phyloP scores from a whole-genome alignment of 164 flowering plant species.

The Vitis rotundifolia region DNA sequence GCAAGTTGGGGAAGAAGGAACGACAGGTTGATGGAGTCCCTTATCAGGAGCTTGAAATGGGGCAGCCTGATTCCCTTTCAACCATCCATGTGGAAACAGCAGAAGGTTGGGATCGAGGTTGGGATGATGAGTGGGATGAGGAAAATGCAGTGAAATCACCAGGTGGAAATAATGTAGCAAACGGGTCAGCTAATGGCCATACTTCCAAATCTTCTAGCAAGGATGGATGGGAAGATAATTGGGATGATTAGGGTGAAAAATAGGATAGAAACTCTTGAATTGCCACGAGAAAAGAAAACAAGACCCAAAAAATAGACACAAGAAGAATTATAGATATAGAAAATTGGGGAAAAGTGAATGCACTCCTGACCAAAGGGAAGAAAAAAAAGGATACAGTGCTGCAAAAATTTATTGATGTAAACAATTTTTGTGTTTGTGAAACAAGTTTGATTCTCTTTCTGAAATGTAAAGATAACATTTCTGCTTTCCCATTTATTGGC shows the following conservation, averaged over 20 bases:
- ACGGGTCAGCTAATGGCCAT: slow-evolving; percentile 10
- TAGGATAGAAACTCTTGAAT: neutral
- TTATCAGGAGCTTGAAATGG: slow-evolving; percentile 61
- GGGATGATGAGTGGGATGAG: slow-evolving; percentile 4
- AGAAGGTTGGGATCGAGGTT: neutral
- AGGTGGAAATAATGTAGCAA: slow-evolving; percentile 3
- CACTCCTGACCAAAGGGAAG: too few species aligned
- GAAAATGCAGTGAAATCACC: neutral
- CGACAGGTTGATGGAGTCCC: slow-evolving; percentile 27
- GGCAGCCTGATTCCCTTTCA: slow-evolving; percentile 33
- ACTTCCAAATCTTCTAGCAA: slow-evolving; percentile 10
- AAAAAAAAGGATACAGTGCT: too few species aligned
- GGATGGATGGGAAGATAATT: slow-evolving; percentile 17
- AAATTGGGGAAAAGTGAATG: too few species aligned
- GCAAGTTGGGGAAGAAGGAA: slow-evolving; percentile 28
- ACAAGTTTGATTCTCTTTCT: neutral
- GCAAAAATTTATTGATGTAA: neutral
- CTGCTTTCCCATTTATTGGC: too few species aligned
- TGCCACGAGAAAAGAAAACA: neutral
- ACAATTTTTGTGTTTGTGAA: slow-evolving; percentile 6
- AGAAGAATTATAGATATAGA: neutral
- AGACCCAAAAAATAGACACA: neutral
- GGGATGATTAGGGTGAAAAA: slow-evolving; percentile 16
- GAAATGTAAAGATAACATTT: neutral
- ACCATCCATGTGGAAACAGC: slow-evolving; percentile 8